Evolutionary conservation across 306 rosid genomes (phyloP), one percentile per base, ranked within the genome.

Genomic region (Hippophae rhamnoides): DNA sequence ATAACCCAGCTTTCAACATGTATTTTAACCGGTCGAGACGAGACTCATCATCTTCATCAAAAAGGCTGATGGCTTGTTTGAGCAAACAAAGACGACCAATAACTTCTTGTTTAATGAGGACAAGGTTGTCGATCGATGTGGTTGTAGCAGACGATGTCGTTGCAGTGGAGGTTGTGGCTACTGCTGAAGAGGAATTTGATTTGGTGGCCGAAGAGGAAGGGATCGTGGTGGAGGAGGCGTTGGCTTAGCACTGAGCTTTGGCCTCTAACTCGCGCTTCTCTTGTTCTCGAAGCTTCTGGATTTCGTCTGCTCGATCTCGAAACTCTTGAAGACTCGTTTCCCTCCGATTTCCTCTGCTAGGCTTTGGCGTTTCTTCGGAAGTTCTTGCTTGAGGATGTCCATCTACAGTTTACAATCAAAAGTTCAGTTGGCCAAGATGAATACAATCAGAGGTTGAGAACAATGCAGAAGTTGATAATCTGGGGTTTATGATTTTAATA

Each of bases 221-320:
- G 56, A 3, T 2, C 38, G 66, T 1, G 8, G 78, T 0, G 47
- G 74, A 43, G 58, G 95, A 60, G 47, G 81, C 54, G 13, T 73
- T 5, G 47, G 82, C 27, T 27, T 79, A 79, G 59, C 96, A 90
- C 27, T 66, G 74, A 12, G 90, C 65, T 55, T 93, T 93, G 69
- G 89, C 86, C 72, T 93, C 94, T n/a, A 86, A 61, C 60, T 93
- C 90, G 58, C 89, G 87, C 70, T 80, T 86, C 77, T 93, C 99
- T 73, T 88, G 79, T 49, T 88, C 97, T 8, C 90, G 97, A 41
- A 88, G 90, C 77, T 82, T 84, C 55, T 93, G 97, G 69, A 88
- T 83, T 64, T 72, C 57, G 80, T 93, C 74, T 84, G 84, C 43
- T 88, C 95, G 66, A 88, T 84, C 69, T 93, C 99, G 51, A 94